Base-by-base conservation (phyloP, 2,329 filamentous ascomycete genomes). In the Fusarium sp. region DNA sequence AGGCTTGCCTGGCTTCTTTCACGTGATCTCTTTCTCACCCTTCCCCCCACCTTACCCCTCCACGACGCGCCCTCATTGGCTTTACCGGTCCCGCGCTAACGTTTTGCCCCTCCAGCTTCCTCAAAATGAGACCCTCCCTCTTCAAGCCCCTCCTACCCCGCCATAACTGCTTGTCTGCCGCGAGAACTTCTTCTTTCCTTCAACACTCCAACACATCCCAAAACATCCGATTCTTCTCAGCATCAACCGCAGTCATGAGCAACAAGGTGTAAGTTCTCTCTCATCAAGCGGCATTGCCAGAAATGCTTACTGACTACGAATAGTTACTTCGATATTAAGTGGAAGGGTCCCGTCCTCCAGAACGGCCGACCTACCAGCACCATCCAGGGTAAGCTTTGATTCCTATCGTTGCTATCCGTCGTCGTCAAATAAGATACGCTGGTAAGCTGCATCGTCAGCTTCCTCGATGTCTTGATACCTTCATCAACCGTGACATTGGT, bases 271-370 rank as follows among this genome's bases (percentile, higher is more conserved):
- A 85, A 84, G 89, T 86, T 8, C 35, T 25, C 11, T 37, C 9
- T 4, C 4, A 10, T 33, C 11, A 39, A 23, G 64, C 76, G 43
- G 30, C 20, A 17, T 53, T 33, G 22, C 13, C 19, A 47, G 33
- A 39, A 61, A 27, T 55, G 32, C 20, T 50, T 53, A 48, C 75
- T 78, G 46, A 77, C 65, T 58, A 20, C 58, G 44, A 41, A 61
- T 65, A 88, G 86, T 76, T 92, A 83, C 84, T 94, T 95, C 84
- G 90, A 94, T 68, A 77, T 91, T 66, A 78, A 85, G 78, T 93
- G 90, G 91, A 84, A 88, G 78, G 92, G 91, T 71, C 91, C 92
- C 70, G 84, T 88, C 78, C 74, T 96, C 73, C 83, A 91, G 78
- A 82, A 85, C 79, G 82, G 81, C 78, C 78, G 79, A 63, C 81